Evolutionary conservation across 2,329 filamentous ascomycete species (phyloP).

Genomic region (Cercospora janseana): DNA sequence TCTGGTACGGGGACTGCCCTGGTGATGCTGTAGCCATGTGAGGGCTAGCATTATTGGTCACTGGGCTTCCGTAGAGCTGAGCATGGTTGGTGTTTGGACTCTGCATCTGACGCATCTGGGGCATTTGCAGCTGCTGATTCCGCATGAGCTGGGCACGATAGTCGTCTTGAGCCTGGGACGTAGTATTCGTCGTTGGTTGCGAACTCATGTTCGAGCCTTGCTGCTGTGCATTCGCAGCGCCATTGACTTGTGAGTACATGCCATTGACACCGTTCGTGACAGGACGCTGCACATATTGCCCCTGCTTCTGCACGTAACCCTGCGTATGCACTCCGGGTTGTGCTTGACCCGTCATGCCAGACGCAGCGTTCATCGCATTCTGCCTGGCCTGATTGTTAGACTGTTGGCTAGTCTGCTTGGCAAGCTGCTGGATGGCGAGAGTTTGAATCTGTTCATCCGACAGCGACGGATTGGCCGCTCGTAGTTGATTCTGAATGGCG

Average conservation of each 20-base stretch:
- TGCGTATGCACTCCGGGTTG: slow-evolving; percentile 22
- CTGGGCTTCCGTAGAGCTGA: slow-evolving; percentile 32
- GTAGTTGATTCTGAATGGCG: slow-evolving; percentile 53
- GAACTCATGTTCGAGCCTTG: slow-evolving; percentile 21
- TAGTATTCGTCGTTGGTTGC: slow-evolving; percentile 22
- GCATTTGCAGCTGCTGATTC: slow-evolving; percentile 33
- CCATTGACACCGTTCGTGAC: slow-evolving; percentile 12
- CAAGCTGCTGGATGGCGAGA: slow-evolving; percentile 52
- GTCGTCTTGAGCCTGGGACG: slow-evolving; percentile 23
- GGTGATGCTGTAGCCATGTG: slow-evolving; percentile 31
- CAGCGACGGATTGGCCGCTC: slow-evolving; percentile 52
- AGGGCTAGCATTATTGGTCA: slow-evolving; percentile 33
- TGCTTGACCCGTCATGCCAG: slow-evolving; percentile 32
- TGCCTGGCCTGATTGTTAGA: slow-evolving; percentile 36
- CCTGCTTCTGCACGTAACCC: slow-evolving; percentile 29
- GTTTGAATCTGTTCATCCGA: slow-evolving; percentile 55
- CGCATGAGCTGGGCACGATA: slow-evolving; percentile 36
- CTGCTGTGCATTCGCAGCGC: slow-evolving; percentile 16
- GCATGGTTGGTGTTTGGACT: slow-evolving; percentile 30
- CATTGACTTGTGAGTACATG: slow-evolving; percentile 17
- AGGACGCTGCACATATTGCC: slow-evolving; percentile 26
- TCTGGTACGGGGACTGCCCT: slow-evolving; percentile 24
- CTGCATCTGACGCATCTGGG: slow-evolving; percentile 31
- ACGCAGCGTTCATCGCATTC: slow-evolving; percentile 42
- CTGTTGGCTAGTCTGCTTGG: slow-evolving; percentile 21